phyloP scores from a whole-genome alignment of 2,329 filamentous ascomycete genomes.

The Xylogone sp. region DNA sequence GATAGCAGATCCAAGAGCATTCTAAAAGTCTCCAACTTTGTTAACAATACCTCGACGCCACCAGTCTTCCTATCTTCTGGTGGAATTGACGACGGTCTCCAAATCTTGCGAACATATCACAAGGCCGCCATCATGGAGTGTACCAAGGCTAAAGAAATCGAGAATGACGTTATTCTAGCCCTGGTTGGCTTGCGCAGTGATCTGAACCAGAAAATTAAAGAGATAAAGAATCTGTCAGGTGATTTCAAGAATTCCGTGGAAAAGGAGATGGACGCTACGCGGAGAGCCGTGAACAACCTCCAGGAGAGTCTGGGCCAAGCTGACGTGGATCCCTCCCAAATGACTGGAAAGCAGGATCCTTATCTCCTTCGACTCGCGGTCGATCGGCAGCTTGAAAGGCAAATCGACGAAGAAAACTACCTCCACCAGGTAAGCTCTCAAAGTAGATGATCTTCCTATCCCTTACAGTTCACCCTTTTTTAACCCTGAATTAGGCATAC shows the following conservation, averaged over 20 bases:
- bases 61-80: conserved; percentile 73
- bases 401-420: conserved; percentile 97
- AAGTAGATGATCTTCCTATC: no score
- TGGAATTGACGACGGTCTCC: conserved; percentile 83
- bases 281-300: conserved; percentile 73
- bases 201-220: conserved; percentile 93
- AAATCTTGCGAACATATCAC: conserved; percentile 79
- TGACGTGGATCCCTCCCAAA: conserved; percentile 71
- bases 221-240: conserved; percentile 88
- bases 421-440: conserved; percentile 69
- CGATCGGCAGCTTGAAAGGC: conserved; percentile 85
- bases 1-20: conserved; percentile 80
- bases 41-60: conserved; percentile 76
- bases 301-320: conserved; percentile 77
- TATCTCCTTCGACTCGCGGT: conserved; percentile 83
- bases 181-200: conserved; percentile 83
- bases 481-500: conserved; percentile 62
- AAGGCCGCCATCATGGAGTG: conserved; percentile 75
- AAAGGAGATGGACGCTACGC: conserved; percentile 85
- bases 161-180: conserved; percentile 85
- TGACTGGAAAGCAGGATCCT: conserved; percentile 85
- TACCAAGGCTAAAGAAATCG: conserved; percentile 85
- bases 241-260: conserved; percentile 98
- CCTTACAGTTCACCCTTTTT: conserved; percentile 8
- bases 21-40: conserved; percentile 75